Evolutionary conservation across 2,329 filamentous ascomycete species (phyloP), one percentile per base, ranked within the genome.

Genomic region (Beauveria medogensis): DNA sequence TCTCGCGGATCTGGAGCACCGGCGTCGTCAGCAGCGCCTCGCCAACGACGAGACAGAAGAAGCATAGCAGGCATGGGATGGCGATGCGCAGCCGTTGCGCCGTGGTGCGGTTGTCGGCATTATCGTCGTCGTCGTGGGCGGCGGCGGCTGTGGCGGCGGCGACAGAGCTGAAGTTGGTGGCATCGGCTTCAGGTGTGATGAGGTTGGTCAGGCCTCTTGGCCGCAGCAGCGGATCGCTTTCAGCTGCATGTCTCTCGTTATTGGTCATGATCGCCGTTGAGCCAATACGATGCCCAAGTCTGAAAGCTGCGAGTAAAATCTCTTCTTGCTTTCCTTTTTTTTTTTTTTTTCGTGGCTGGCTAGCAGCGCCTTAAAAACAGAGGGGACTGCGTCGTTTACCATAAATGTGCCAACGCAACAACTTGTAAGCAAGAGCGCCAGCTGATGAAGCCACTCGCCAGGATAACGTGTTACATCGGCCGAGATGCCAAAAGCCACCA

Each of bases 181-280:
- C 12, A 37, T 37, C 14, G 34, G 12, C 34, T 37, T 30, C 28
- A 28, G 26, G 26, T 28, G 30, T 34, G 34, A 37, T 2, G 12
- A 12, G 34, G 34, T 12, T 20, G 20, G 22, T n/a, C 2, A 54
- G 20, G 8, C 55, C 43, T 1, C 30, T n/a, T 5, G 43, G 43
- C 5, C 30, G 51, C 41, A 60, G 58, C 30, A 60, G 43, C 26
- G 51, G 51, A 41, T 60, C 58, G 50, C 41, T 43, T 9, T 59
- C 56, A 3, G 16, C n/a, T 9, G 54, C 37, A 28, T 48, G 55
- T 22, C 20, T 4, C 30, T 18, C 8, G 22, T 26, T 4, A 9
- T 37, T 20, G 40, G 40, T n/a, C 54, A 55, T 55, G 44, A 3
- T 8, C 1, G 2, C 12, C 22, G 6, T 47, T 47, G 22, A 8